These are phyloP conservation scores for Stephania yunnanensis DNA, from an alignment of 164 flowering plant genomes.

Conservation along the genomic window DNA sequence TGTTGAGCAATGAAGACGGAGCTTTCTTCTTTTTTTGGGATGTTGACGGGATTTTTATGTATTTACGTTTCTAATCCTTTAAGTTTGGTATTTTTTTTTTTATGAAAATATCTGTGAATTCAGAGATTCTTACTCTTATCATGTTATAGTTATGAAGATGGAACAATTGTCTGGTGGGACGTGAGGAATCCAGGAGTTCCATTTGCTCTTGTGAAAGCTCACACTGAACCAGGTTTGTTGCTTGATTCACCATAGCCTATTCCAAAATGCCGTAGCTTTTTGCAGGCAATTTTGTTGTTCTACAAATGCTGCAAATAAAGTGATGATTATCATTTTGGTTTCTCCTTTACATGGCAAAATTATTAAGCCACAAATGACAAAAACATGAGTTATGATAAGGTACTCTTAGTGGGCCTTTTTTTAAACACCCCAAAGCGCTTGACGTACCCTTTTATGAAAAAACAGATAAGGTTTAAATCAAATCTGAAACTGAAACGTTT, in stretches of 20 bases:
- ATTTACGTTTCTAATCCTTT: neutral
- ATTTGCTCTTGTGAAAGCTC: constrained; percentile 60
- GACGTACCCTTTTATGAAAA: too few relatives aligned
- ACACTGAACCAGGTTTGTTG: constrained; percentile 73
- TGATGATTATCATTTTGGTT: neutral
- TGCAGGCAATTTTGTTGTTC: neutral
- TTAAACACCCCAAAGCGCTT: too few relatives aligned
- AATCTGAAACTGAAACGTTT: too few relatives aligned
- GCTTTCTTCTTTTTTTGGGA: neutral
- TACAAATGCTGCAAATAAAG: neutral
- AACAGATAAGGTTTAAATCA: too few relatives aligned
- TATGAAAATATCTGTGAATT: neutral
- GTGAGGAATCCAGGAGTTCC: constrained; percentile 63
- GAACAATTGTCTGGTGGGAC: constrained; percentile 90
- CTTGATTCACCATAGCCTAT: neutral
- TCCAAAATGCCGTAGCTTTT: neutral
- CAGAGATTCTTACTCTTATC: neutral
- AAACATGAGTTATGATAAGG: too few relatives aligned
- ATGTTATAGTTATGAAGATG: constrained; percentile 79
- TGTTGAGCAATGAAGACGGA: neutral
- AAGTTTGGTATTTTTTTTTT: neutral
- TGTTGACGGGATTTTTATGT: too few relatives aligned
- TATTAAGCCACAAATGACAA: too few relatives aligned
- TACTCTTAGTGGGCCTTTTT: too few relatives aligned
- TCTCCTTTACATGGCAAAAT: neutral